phyloP scores from a whole-genome alignment of 2,329 filamentous ascomycete genomes.

The Alternaria ethzedia region DNA sequence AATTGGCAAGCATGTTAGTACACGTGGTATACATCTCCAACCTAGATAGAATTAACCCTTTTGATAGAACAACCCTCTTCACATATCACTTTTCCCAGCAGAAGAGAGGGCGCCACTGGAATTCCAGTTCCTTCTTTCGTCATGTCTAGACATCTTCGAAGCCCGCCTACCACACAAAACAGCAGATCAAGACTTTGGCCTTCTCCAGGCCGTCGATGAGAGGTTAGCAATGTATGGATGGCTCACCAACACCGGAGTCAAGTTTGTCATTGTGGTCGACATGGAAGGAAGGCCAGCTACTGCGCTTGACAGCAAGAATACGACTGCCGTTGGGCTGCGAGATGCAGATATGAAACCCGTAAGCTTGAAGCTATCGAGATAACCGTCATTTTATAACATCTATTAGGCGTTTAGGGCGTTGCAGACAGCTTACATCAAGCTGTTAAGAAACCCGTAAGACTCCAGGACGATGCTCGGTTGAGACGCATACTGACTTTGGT shows the following conservation, averaged over 20 bases:
- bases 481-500: slow-evolving; percentile 53
- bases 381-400: slow-evolving; percentile 8
- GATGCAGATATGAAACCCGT: slow-evolving; percentile 89
- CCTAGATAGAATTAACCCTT: slow-evolving; percentile 11
- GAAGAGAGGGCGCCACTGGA: slow-evolving; percentile 80
- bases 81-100: slow-evolving; percentile 85
- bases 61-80: slow-evolving; percentile 88
- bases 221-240: slow-evolving; percentile 92
- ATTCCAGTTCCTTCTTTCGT: slow-evolving; percentile 89
- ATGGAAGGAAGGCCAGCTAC: slow-evolving; percentile 73
- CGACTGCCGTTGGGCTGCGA: slow-evolving; percentile 69
- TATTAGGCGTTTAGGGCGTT: slow-evolving; percentile 81
- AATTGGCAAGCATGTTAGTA: slow-evolving; percentile 85
- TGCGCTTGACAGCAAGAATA: slow-evolving; percentile 39
- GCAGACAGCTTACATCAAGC: slow-evolving; percentile 86
- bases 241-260: slow-evolving; percentile 93
- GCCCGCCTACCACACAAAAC: slow-evolving; percentile 76
- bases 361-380: slow-evolving; percentile 37
- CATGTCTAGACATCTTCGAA: slow-evolving; percentile 92
- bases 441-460: slow-evolving; percentile 76
- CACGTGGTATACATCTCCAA: slow-evolving; percentile 3
- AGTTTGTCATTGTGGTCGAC: slow-evolving; percentile 89
- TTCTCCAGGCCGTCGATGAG: slow-evolving; percentile 93
- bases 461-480: too few relatives aligned
- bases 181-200: slow-evolving; percentile 82